These are phyloP conservation scores for Metschnikowia matae DNA, from an alignment of 805 yeast genomes.

Conservation along the genomic window DNA sequence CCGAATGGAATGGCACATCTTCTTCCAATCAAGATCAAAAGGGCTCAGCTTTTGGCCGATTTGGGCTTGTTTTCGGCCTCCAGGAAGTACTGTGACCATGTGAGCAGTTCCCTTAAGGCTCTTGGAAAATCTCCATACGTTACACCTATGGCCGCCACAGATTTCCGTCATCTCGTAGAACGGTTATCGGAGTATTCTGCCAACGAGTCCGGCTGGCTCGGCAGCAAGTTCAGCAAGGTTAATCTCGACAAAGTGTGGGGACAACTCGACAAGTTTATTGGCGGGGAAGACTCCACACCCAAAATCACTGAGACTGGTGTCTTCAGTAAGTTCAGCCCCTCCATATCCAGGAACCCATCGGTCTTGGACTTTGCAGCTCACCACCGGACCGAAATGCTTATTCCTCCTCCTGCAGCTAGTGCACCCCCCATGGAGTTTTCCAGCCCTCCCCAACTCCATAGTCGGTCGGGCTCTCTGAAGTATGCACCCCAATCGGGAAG, in stretches of 20 bases:
- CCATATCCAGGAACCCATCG: constrained; percentile 53
- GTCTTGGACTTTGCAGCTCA: constrained; percentile 29
- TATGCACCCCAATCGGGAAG: constrained; percentile 6
- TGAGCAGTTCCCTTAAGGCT: constrained; percentile 31
- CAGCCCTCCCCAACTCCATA: constrained; percentile 10
- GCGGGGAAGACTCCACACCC: constrained; percentile 58
- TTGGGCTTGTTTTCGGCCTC: constrained; percentile 56
- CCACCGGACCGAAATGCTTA: constrained; percentile 5
- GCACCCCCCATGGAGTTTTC: constrained; percentile 10
- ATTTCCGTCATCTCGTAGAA: constrained; percentile 37
- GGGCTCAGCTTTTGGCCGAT: constrained; percentile 69
- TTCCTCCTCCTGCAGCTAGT: constrained; percentile 5
- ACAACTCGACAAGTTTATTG: constrained; percentile 82
- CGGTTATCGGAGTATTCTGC: constrained; percentile 43
- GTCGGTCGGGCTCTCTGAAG: constrained; percentile 6
- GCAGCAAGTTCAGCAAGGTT: constrained; percentile 49
- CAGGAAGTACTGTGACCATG: constrained; percentile 56
- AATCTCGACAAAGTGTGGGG: constrained; percentile 85
- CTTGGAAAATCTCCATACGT: constrained; percentile 31
- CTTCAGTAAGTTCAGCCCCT: constrained; percentile 68
- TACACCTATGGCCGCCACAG: constrained; percentile 20
- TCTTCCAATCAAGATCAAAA: constrained; percentile 56
- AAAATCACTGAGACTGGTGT: constrained; percentile 48
- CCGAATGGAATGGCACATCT: constrained; percentile 49
- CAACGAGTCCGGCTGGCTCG: constrained; percentile 68